A percentile compares a stretch with the other conserved stretches of the same genome.
Conservation (phyloP, 495 filamentous ascomycete species). For the Neurospora tetraspora region DNA sequence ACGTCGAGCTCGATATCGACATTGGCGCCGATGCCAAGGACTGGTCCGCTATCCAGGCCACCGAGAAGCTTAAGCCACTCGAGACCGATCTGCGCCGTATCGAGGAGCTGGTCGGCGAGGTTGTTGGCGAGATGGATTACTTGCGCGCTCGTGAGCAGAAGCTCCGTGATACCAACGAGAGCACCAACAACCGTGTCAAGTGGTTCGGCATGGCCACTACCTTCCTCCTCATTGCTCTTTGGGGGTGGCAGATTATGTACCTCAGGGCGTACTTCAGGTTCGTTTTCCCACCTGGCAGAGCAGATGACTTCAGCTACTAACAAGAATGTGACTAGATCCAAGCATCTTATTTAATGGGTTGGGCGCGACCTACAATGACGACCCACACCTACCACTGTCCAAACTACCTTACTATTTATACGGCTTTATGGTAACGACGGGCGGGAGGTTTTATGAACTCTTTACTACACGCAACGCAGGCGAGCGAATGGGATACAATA, state of each 20-base stretch:
- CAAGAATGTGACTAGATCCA: slow-evolving; percentile 35
- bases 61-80: slow-evolving; percentile 95
- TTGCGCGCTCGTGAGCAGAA: slow-evolving; percentile 84
- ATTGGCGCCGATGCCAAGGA: slow-evolving; percentile 98
- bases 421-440: slow-evolving; percentile 7
- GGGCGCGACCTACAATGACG: background rate
- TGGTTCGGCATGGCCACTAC: slow-evolving; percentile 97
- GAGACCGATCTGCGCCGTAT: slow-evolving; percentile 93
- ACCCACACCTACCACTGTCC: background rate
- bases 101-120: slow-evolving; percentile 73
- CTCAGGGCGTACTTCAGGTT: slow-evolving; percentile 92
- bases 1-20: slow-evolving; percentile 94
- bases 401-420: background rate
- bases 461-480: slow-evolving; percentile 14
- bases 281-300: slow-evolving; percentile 8
- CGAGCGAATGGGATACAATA: slow-evolving; percentile 8
- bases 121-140: slow-evolving; percentile 87
- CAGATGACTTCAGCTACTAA: slow-evolving; percentile 13
- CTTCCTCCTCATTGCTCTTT: slow-evolving; percentile 80
- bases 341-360: slow-evolving; percentile 66
- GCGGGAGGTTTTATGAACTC: slow-evolving; percentile 11
- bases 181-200: slow-evolving; percentile 96
- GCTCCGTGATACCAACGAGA: slow-evolving; percentile 97
- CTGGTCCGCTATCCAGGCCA: slow-evolving; percentile 92
- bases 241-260: slow-evolving; percentile 96